These are phyloP conservation scores for Lentinula novae-zelandiae DNA, from an alignment of 1,284 basidiomycete species.

Conservation along the genomic window DNA sequence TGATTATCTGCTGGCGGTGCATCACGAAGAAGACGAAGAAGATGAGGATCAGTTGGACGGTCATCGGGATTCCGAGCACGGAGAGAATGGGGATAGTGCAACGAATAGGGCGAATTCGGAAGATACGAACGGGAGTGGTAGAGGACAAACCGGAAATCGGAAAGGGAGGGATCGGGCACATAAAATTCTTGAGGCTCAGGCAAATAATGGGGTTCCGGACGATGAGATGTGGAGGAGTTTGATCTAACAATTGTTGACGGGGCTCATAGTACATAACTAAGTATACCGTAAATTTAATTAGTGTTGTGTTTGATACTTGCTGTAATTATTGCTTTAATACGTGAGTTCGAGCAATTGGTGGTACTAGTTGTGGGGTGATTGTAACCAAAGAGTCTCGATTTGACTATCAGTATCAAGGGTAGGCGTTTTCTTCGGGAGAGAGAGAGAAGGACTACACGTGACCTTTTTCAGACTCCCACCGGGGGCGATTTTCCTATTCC, in stretches of 20 bases:
- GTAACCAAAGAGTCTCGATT: neutral
- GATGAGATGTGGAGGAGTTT: conserved; percentile 79
- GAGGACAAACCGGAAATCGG: conserved; percentile 28
- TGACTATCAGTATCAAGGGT: neutral
- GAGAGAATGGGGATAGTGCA: neutral
- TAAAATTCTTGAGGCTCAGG: conserved; percentile 53
- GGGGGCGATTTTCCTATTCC: neutral
- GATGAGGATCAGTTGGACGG: conserved; percentile 22
- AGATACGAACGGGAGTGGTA: neutral
- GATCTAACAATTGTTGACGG: conserved; percentile 26
- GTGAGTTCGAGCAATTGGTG: too few relatives aligned
- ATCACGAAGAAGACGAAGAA: conserved; percentile 33
- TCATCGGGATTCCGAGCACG: neutral
- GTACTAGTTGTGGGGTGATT: neutral
- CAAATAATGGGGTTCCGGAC: conserved; percentile 54
- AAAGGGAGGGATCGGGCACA: conserved; percentile 57
- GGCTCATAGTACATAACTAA: neutral
- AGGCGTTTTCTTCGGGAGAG: too few relatives aligned
- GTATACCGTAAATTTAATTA: neutral
- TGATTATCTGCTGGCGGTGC: conserved; percentile 50
- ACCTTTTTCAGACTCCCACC: neutral
- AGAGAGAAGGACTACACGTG: neutral
- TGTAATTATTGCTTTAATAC: neutral
- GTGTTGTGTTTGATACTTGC: neutral
- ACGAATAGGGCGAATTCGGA: neutral